Evolutionary conservation across 495 filamentous ascomycete genomes (phyloP).

Genomic region (Aspergillus mulundensis): DNA sequence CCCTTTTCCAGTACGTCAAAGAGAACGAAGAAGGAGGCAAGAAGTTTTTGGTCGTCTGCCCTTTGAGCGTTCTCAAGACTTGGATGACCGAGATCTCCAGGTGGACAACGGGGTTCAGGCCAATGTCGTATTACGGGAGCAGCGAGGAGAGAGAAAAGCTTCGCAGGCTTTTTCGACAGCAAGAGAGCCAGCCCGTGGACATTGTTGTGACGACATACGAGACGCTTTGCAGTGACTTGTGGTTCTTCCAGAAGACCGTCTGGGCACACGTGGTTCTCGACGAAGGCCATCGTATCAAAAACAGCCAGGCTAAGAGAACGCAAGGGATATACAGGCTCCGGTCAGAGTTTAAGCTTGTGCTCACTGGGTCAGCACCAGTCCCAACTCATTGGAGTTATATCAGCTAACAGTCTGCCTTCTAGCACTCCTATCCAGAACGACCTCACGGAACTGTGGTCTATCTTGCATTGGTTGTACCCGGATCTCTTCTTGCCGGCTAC

Average conservation of each 20-base stretch:
- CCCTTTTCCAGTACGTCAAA: conserved; percentile 51
- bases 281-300: conserved; percentile 62
- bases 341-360: conserved; percentile 56
- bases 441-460: conserved; percentile 57
- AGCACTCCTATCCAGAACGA: conserved; percentile 64
- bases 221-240: conserved; percentile 50
- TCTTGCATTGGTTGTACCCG: conserved; percentile 60
- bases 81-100: conserved; percentile 55
- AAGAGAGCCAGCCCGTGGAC: background rate
- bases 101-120: conserved; percentile 57
- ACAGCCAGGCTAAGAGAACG: conserved; percentile 48
- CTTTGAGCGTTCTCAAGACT: conserved; percentile 52
- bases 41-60: conserved; percentile 57
- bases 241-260: conserved; percentile 55
- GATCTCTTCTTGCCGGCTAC: conserved; percentile 57
- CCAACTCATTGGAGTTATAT: background rate
- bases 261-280: conserved; percentile 58
- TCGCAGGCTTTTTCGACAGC: conserved; percentile 8
- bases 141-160: conserved; percentile 29
- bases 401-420: background rate
- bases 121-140: conserved; percentile 54
- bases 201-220: conserved; percentile 63
- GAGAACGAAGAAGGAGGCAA: conserved; percentile 27
- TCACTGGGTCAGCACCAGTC: conserved; percentile 43
- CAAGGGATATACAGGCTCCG: conserved; percentile 46